Conservation (phyloP, 1,284 basidiomycete species). For the Ustilago cynodontis region DNA sequence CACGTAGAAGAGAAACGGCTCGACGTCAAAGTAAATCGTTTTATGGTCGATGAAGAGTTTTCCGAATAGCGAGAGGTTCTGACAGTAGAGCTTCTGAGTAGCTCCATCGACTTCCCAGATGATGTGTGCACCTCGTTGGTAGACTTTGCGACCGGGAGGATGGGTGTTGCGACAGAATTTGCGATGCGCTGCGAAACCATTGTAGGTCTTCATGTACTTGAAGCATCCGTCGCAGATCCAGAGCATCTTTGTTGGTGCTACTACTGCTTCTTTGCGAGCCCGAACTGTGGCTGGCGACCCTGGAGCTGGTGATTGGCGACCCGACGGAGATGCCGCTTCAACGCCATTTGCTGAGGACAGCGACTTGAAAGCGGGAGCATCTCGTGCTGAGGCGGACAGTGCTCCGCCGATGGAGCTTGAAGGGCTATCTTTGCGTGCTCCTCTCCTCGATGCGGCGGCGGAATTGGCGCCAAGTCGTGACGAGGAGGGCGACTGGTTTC, state of each 20-base stretch:
- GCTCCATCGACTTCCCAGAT: constrained; percentile 97
- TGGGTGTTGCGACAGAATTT: constrained; percentile 79
- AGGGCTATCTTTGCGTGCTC: constrained; percentile 22
- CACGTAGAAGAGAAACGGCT: constrained; percentile 84
- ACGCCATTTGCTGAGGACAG: constrained; percentile 8
- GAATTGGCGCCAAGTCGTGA: not conserved
- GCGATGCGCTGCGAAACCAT: constrained; percentile 69
- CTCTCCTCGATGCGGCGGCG: constrained; percentile 8
- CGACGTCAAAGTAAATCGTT: constrained; percentile 90
- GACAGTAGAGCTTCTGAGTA: constrained; percentile 86
- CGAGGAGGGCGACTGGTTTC: constrained; percentile 31
- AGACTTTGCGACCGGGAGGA: constrained; percentile 91
- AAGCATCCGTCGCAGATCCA: constrained; percentile 91
- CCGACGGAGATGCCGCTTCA: constrained; percentile 5
- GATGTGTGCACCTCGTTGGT: constrained; percentile 86
- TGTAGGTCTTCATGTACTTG: constrained; percentile 82
- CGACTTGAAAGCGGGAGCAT: constrained; percentile 34
- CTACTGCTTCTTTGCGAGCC: constrained; percentile 14
- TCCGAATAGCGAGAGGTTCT: constrained; percentile 93
- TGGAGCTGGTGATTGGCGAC: constrained; percentile 19
- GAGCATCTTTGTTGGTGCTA: constrained; percentile 39
- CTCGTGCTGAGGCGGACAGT: constrained; percentile 21
- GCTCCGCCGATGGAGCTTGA: constrained; percentile 25
- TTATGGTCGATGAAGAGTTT: constrained; percentile 99
- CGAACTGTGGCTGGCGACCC: constrained; percentile 1